Evolutionary conservation across 1,284 basidiomycete genomes (phyloP).

Genomic region (Boletus albobrunnescens): DNA sequence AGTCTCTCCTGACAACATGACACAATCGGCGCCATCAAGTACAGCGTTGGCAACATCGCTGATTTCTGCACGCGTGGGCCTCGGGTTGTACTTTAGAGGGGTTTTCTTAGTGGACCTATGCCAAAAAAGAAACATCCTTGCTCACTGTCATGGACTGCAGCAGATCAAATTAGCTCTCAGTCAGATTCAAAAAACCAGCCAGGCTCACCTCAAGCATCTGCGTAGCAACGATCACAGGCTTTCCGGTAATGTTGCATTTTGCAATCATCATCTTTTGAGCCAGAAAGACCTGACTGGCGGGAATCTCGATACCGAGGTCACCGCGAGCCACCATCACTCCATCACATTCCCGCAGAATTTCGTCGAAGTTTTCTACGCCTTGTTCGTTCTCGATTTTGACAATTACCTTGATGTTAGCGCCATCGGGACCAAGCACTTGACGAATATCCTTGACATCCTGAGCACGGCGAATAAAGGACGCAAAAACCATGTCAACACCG

Average conservation of each 20-base stretch:
- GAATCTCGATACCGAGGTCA: conserved; percentile 97
- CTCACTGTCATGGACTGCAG: conserved; percentile 87
- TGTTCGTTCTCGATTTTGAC: conserved; percentile 99
- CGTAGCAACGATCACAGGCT: conserved; percentile 98
- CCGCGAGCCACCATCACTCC: conserved; percentile 99
- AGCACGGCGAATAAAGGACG: conserved; percentile 92
- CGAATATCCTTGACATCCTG: conserved; percentile 92
- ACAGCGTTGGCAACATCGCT: conserved; percentile 98
- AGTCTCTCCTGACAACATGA: conserved; percentile 98
- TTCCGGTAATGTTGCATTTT: conserved; percentile 94
- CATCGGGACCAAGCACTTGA: conserved; percentile 85
- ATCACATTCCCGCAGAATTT: conserved; percentile 89
- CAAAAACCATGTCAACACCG: conserved; percentile 98
- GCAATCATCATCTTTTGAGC: conserved; percentile 99
- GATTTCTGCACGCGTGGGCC: conserved; percentile 94
- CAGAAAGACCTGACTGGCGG: conserved; percentile 94
- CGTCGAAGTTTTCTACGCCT: conserved; percentile 96
- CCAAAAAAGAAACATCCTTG: conserved; percentile 5
- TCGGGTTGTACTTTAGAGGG: conserved; percentile 92
- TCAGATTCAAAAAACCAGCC: neutral
- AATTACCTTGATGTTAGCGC: conserved; percentile 93
- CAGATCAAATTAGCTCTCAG: conserved; percentile 12
- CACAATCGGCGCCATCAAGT: conserved; percentile 94
- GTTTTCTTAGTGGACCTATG: conserved; percentile 15
- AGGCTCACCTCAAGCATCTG: conserved; percentile 92